Evolutionary conservation across 495 filamentous ascomycete species (phyloP).

Genomic region (Geoglossum glabrum): DNA sequence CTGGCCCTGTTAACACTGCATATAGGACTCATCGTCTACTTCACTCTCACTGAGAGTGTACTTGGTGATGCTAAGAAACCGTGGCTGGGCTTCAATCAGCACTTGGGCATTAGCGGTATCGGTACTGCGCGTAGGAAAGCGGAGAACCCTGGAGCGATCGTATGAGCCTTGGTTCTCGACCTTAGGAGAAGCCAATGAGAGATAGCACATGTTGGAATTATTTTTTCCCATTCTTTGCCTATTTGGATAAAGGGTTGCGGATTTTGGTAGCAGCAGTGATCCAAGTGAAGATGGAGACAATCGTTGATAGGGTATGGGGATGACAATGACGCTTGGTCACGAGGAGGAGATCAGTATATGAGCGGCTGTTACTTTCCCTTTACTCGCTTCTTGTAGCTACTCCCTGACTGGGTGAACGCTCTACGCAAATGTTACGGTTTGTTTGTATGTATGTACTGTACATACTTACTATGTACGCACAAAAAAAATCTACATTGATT

Average conservation of each 20-base stretch:
- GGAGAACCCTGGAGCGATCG: slow-evolving; percentile 21
- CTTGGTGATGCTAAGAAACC: slow-evolving; percentile 88
- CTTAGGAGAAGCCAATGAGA: too few relatives aligned
- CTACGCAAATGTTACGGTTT: too few relatives aligned
- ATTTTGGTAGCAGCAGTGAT: not conserved
- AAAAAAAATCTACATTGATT: too few relatives aligned
- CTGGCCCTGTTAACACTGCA: not conserved
- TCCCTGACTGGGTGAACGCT: too few relatives aligned
- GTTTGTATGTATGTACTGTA: too few relatives aligned
- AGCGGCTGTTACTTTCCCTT: not conserved
- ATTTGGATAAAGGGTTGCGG: not conserved
- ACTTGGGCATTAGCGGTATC: slow-evolving; percentile 56
- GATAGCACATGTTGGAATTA: not conserved
- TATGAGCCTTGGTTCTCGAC: not conserved
- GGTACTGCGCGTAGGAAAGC: slow-evolving; percentile 77
- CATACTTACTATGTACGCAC: too few relatives aligned
- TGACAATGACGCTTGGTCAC: not conserved
- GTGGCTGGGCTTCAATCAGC: slow-evolving; percentile 77
- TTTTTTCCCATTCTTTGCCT: not conserved
- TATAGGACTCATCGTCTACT: not conserved
- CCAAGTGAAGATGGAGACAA: not conserved
- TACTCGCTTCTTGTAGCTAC: too few relatives aligned
- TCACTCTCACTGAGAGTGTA: slow-evolving; percentile 48
- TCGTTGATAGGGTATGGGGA: not conserved
- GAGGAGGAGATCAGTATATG: not conserved